phyloP scores from a whole-genome alignment of 2,329 filamentous ascomycete species.

The Pseudocercospora musae region DNA sequence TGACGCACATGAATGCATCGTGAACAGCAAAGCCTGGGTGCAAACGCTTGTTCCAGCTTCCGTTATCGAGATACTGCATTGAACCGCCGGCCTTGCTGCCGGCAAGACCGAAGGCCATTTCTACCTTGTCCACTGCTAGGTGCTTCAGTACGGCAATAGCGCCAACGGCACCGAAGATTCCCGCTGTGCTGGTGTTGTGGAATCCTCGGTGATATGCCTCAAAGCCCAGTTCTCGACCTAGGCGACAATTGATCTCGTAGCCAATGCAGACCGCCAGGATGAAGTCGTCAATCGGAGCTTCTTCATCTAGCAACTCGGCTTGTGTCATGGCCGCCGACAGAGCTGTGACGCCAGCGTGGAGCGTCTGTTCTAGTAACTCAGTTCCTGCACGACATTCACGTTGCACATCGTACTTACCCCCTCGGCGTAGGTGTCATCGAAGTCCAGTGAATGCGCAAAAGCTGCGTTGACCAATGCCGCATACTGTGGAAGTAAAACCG shows the following conservation, averaged over 20 bases:
- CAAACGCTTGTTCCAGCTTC: constrained; percentile 40
- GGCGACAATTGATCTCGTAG: constrained; percentile 36
- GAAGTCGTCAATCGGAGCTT: constrained; percentile 23
- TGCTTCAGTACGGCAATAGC: constrained; percentile 33
- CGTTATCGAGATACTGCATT: constrained; percentile 42
- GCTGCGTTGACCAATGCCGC: constrained; percentile 44
- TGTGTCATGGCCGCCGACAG: constrained; percentile 39
- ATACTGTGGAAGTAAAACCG: constrained; percentile 37
- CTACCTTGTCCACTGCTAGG: constrained; percentile 26
- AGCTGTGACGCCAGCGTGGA: constrained; percentile 43
- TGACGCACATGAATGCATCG: constrained; percentile 39
- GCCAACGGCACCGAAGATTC: constrained; percentile 39
- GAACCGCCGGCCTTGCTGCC: constrained; percentile 39
- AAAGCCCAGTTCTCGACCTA: constrained; percentile 36
- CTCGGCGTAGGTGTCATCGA: constrained; percentile 45
- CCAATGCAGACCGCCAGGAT: constrained; percentile 36
- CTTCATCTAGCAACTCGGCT: constrained; percentile 29
- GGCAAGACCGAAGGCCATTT: constrained; percentile 38
- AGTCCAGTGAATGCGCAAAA: constrained; percentile 45
- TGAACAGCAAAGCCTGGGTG: constrained; percentile 41
- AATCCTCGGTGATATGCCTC: constrained; percentile 38
- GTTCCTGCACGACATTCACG: neutral
- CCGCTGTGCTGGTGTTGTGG: constrained; percentile 39
- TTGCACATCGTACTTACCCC: constrained; percentile 23
- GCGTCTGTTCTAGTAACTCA: constrained; percentile 22